These are phyloP conservation scores for Coemansia sp. DNA, from an alignment of 192 early-diverging fungal genomes.

Conservation along the genomic window DNA sequence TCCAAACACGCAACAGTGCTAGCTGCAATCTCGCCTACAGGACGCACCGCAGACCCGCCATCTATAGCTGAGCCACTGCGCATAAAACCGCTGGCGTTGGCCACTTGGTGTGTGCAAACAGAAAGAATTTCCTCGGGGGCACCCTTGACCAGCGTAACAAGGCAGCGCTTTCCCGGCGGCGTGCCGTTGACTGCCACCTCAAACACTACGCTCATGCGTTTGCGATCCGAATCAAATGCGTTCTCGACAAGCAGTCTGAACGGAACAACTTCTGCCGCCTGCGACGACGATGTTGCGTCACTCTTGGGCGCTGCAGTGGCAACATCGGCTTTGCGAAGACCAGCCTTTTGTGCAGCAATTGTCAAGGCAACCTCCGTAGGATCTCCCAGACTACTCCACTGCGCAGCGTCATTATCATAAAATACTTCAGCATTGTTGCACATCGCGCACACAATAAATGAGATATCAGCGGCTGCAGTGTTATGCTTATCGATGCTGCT, in stretches of 20 bases:
- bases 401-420: conserved; percentile 53
- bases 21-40: conserved; percentile 15
- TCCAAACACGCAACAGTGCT: conserved; percentile 26
- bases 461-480: conserved; percentile 69
- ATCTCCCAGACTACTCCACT: conserved; percentile 82
- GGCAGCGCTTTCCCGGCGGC: conserved; percentile 17
- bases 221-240: conserved; percentile 92
- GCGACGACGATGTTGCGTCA: neutral
- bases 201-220: conserved; percentile 90
- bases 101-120: conserved; percentile 47
- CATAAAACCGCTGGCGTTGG: conserved; percentile 32
- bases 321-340: conserved; percentile 59
- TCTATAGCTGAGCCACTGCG: conserved; percentile 17
- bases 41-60: conserved; percentile 11
- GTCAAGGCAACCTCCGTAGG: conserved; percentile 94
- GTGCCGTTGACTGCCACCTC: conserved; percentile 14
- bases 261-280: conserved; percentile 10
- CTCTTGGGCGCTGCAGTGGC: neutral
- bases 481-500: conserved; percentile 53
- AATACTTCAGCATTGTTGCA: conserved; percentile 86
- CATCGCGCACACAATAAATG: conserved; percentile 73
- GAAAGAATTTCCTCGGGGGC: conserved; percentile 87
- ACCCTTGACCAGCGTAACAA: conserved; percentile 80
- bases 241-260: conserved; percentile 68
- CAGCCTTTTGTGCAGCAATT: conserved; percentile 80